Evolutionary conservation across 2,329 filamentous ascomycete species (phyloP), one percentile per base, ranked within the genome.

Genomic region (Colletotrichum sansevieriae): DNA sequence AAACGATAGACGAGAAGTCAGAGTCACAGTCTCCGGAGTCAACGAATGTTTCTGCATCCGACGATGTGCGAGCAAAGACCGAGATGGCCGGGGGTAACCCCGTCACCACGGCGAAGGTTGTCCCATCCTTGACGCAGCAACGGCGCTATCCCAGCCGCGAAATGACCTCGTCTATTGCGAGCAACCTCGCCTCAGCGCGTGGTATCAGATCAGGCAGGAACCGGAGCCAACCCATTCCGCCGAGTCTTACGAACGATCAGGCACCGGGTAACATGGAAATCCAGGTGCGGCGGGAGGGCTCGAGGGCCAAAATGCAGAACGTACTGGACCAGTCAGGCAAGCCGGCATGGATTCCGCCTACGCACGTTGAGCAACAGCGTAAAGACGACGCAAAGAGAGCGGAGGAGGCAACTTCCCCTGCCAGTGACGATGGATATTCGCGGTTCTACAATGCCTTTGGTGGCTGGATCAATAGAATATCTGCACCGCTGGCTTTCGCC

Each of bases 371-470:
- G 22, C 29, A 65, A n/a, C 55, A 60, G 11, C 76, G 70, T 61
- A 75, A 70, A 69, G 73, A 74, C 68, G 65, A 74, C 68, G 65
- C 72, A 22, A 63, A 75, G 9, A 73, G 78, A 49, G 54, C 74
- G 2, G 74, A 75, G n/a, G 77, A 81, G 55, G 33, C 72, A 3
- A 10, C 73, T 52, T 64, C 66, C n/a, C 54, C 65, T 2, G 72
- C 75, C 3, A 82, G 80, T 73, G 93, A 97, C 37, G 94, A 95
- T 65, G 91, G 93, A 6, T 99, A 98, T 76, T 89, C 93, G 7
- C 89, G 90, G 62, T 99, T 98, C 81, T 99, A 98, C 80, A 95
- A 88, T 67, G 94, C 94, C 1, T 97, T 98, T 75, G 94, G 95
- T 63, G 93, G 88, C 62, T 88, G 98, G 55, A 93, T 98, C 76